These are phyloP conservation scores for Fraxinus sp. DNA, from an alignment of 305 asterid genomes.

Conservation along the genomic window DNA sequence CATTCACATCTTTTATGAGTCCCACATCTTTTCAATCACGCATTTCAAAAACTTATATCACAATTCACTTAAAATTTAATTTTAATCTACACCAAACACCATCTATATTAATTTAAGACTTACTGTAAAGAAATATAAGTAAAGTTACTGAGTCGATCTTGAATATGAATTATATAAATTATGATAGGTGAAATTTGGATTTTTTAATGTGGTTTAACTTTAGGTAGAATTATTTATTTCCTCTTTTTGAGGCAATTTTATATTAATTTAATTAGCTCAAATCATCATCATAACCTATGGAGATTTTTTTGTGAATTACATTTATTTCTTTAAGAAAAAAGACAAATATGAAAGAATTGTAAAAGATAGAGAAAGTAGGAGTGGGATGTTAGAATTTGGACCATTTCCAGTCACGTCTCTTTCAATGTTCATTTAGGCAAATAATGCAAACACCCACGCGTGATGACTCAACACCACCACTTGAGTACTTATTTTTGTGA, in stretches of 20 bases:
- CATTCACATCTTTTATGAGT: too few relatives aligned
- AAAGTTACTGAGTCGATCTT: background rate
- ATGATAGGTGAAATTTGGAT: background rate
- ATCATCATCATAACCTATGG: background rate
- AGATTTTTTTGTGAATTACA: background rate
- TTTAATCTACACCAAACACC: too few relatives aligned
- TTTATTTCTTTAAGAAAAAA: background rate
- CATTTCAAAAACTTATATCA: too few relatives aligned
- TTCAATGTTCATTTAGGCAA: too few relatives aligned
- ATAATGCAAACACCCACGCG: too few relatives aligned
- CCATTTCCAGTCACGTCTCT: background rate
- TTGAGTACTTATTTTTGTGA: too few relatives aligned
- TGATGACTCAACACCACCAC: too few relatives aligned
- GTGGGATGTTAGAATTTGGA: background rate
- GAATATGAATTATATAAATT: background rate
- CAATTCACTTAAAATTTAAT: too few relatives aligned
- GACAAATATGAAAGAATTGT: background rate
- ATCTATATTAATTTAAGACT: too few relatives aligned
- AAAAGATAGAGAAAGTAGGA: background rate
- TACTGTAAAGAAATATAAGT: too few relatives aligned
- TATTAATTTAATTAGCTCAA: background rate
- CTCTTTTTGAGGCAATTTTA: background rate
- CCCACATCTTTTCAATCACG: too few relatives aligned
- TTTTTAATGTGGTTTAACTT: too few relatives aligned
- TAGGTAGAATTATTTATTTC: background rate